These are phyloP conservation scores for Saraca asoca DNA, from an alignment of 331 rosid genomes.

Conservation along the genomic window DNA sequence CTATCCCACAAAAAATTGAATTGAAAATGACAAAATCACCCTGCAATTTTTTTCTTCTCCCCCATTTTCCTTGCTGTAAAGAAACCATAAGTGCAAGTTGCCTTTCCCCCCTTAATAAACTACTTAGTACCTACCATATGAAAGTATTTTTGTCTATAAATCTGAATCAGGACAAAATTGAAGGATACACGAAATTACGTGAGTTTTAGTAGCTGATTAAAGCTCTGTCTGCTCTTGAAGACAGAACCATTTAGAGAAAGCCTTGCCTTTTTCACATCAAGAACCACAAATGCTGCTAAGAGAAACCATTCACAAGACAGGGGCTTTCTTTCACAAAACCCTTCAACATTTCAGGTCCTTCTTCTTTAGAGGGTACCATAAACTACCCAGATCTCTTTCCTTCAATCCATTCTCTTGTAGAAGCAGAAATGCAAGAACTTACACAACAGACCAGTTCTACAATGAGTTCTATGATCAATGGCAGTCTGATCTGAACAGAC, in stretches of 20 bases:
- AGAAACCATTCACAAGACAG: slow-evolving; percentile 60
- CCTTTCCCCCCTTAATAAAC: slow-evolving; percentile 24
- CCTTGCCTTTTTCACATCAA: slow-evolving; percentile 29
- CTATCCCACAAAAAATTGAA: no score
- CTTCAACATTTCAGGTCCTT: slow-evolving; percentile 53
- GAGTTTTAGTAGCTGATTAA: slow-evolving; percentile 13
- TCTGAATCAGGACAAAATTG: slow-evolving; percentile 35
- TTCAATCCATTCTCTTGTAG: slow-evolving; percentile 54
- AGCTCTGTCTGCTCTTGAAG: slow-evolving; percentile 37
- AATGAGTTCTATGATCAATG: slow-evolving; percentile 64
- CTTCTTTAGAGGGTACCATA: slow-evolving; percentile 61
- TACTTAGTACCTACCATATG: slow-evolving; percentile 35
- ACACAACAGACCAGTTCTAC: slow-evolving; percentile 54
- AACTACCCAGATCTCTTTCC: slow-evolving; percentile 64
- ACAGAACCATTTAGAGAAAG: slow-evolving; percentile 40
- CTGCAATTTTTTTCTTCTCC: no score
- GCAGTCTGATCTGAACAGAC: slow-evolving; percentile 55
- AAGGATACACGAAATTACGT: slow-evolving; percentile 31
- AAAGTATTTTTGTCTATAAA: slow-evolving; percentile 34
- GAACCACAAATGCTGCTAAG: slow-evolving; percentile 64
- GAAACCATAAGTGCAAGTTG: no score
- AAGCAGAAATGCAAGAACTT: slow-evolving; percentile 41
- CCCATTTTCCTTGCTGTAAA: no score
- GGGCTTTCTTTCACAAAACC: slow-evolving; percentile 46
- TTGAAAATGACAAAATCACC: no score